These are phyloP conservation scores for Trichoderma sp. DNA, from an alignment of 2,329 filamentous ascomycete genomes.

Conservation along the genomic window DNA sequence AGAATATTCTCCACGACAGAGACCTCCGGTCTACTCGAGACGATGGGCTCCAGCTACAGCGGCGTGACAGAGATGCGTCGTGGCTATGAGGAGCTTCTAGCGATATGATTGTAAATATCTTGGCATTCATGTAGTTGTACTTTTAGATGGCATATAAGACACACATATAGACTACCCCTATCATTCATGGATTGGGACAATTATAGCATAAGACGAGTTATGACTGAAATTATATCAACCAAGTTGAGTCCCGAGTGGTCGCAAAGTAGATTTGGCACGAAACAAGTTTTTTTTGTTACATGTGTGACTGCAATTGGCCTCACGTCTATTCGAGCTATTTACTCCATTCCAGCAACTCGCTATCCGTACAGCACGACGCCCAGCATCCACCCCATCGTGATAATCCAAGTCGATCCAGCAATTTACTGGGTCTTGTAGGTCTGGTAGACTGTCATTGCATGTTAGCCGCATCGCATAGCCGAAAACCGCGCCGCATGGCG, in stretches of 20 bases:
- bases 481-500: slow-evolving; percentile 4
- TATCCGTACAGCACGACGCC: slow-evolving; percentile 18
- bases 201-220: slow-evolving; percentile 17
- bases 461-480: slow-evolving; percentile 14
- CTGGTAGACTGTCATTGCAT: slow-evolving; percentile 50
- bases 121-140: background rate
- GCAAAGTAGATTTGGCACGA: slow-evolving; percentile 31
- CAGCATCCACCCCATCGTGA: slow-evolving; percentile 27
- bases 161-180: slow-evolving; percentile 15
- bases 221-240: slow-evolving; percentile 24
- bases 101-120: slow-evolving; percentile 12
- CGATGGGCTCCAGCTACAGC: slow-evolving; percentile 36
- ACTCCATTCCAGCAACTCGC: slow-evolving; percentile 37
- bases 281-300: slow-evolving; percentile 37
- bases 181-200: background rate
- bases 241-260: background rate
- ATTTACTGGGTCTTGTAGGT: slow-evolving; percentile 48
- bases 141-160: slow-evolving; percentile 5
- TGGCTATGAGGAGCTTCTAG: slow-evolving; percentile 36
- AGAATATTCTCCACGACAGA: slow-evolving; percentile 46
- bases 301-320: slow-evolving; percentile 36
- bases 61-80: slow-evolving; percentile 38
- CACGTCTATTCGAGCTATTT: slow-evolving; percentile 42
- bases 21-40: slow-evolving; percentile 39
- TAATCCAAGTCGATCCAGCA: slow-evolving; percentile 16